Base-by-base conservation (phyloP, 176 grass and related monocot species). In the Lolium multiflorum region DNA sequence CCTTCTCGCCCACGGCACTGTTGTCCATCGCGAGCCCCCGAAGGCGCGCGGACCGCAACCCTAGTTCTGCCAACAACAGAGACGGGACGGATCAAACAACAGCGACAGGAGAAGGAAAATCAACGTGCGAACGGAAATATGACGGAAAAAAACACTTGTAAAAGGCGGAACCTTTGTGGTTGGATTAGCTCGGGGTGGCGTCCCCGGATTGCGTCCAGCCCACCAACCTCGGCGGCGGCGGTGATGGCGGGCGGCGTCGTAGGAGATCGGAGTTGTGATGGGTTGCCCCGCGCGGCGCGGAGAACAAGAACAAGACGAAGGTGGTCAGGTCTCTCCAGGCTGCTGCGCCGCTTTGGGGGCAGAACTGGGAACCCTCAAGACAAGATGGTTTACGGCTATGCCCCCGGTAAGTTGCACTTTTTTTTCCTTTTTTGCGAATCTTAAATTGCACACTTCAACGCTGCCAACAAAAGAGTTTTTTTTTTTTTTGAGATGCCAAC, bases 51-150 rank as follows among this genome's bases (percentile, higher is more conserved):
- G 60, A 61, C 46, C 44, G 80, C 55, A 90, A 87, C 65, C 89
- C 89, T 90, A 87, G 14, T 25, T 25, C 62, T 70, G 14, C 22
- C 38, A 76, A 26, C 75, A 74, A 26, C 47, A 79, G 17, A 58
- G 65, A 84, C 20, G 75, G 58, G 57, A 79, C 59, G 68, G 85
- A 91, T 91, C 85, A 87, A 91, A 87, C 38, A 78, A 87, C 44
- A 74, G 38, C 62, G 3, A 58, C 56, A 12, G 56, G 11, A n/a
- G 65, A 25, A 54, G 28, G 11, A 0, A 4, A 51, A 69, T 21
- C n/a, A 3, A 84, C 51, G 38, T 6, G 28, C 20, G 26, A 59
- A 75, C 57, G 22, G 28, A 74, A 16, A 74, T 2, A 4, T 13
- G 47, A 81, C 26, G 50, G 74, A 37, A 28, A 35, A 28, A 35